Evolutionary conservation across 2,329 filamentous ascomycete genomes (phyloP), one percentile per base, ranked within the genome.

Genomic region (Ophiocordyceps camponoti-saundersi): DNA sequence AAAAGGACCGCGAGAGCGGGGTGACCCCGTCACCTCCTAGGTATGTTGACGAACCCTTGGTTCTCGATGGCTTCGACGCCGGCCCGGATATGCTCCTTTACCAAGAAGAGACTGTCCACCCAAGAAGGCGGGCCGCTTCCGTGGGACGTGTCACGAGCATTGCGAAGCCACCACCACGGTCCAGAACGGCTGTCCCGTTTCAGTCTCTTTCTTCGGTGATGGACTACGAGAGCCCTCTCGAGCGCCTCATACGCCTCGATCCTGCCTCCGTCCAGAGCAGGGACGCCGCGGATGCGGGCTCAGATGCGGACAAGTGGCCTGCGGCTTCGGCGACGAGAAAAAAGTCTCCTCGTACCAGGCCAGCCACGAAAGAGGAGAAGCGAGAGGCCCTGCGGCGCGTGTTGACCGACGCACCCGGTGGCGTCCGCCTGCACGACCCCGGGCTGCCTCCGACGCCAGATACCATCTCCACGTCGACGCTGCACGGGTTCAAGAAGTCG

Each of bases 381-480:
- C 61, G 68, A 40, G 66, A 71, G 15, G 63, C 66, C 0, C 52
- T 75, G 13, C 65, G 71, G 11, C 66, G 60, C 41, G 73, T 77
- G 7, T 55, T 68, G 29, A 76, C 72, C 0, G 69, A 72, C 29
- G 64, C 64, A 55, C 63, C 48, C 49, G 63, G 54, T 50, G 62
- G 60, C 50, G 67, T 64, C 39, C 60, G 63, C 53, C 49, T 67
- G 2, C 62, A 66, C 46, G 64, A 68, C 6, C 66, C 69, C 18
- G 60, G 59, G 18, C 60, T 78, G 2, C 75, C 75, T 11, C 75
- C 75, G 0, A 79, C 75, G 0, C 75, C 75, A 0, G 75, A 79
- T 52, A 79, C 75, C 0, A 72, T 77, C 20, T 75, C 75, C 1
- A 75, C 72, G 2, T 71, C 71, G 2, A 75, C 72, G 0, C 61